phyloP scores from a whole-genome alignment of 441 rosid genomes.

The Corymbia citriodora region DNA sequence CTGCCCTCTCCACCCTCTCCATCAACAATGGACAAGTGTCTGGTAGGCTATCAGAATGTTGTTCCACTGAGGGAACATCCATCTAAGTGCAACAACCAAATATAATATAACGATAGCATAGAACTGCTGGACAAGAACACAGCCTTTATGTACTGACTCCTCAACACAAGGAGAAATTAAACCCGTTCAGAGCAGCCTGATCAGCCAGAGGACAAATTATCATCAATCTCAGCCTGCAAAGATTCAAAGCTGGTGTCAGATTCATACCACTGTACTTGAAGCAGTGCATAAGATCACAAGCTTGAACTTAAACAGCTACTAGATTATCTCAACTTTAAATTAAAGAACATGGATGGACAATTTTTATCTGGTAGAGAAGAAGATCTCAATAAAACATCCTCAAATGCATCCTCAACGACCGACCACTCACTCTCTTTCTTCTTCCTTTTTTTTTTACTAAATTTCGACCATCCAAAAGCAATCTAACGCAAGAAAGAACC shows the following conservation, averaged over 20 bases:
- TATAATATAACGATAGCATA: constrained; percentile 5
- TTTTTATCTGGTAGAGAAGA: not conserved
- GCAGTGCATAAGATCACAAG: not conserved
- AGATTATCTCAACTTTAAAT: not conserved
- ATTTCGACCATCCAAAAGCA: not conserved
- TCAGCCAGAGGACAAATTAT: not conserved
- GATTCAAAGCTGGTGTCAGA: not conserved
- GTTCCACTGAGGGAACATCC: constrained; percentile 13
- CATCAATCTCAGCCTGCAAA: not conserved
- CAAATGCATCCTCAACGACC: not conserved
- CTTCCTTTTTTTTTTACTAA: not conserved
- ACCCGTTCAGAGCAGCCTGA: not conserved
- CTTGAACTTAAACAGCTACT: not conserved
- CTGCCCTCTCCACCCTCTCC: constrained; percentile 14
- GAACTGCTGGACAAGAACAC: not conserved
- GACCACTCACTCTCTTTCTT: not conserved
- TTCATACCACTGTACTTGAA: not conserved
- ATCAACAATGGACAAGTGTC: constrained; percentile 13
- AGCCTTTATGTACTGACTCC: not conserved
- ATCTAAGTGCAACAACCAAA: constrained; percentile 7
- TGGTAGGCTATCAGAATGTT: not conserved
- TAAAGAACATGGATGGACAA: not conserved
- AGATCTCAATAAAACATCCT: not conserved
- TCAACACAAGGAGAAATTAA: not conserved
- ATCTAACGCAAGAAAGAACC: not conserved